Evolutionary conservation across 306 rosid genomes (phyloP).

Genomic region (Lotus japonicus): DNA sequence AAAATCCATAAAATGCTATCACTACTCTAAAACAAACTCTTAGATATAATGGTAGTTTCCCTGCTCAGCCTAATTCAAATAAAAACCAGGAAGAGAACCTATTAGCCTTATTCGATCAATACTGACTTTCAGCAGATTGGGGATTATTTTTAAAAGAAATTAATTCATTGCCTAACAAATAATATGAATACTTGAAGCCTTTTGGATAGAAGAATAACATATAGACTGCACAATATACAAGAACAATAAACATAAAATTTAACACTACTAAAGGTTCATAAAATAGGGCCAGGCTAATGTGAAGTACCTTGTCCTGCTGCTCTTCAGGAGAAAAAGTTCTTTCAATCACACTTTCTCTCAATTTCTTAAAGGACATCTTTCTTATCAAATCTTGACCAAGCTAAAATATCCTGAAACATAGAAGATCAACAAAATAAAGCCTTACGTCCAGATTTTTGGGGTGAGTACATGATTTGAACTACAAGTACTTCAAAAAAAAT

Average conservation of each 20-base stretch:
- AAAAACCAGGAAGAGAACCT: background rate
- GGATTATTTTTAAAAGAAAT: background rate
- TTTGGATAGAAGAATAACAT: conserved; percentile 1
- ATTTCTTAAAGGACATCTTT: conserved; percentile 43
- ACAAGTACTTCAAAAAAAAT: background rate
- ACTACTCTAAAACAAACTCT: background rate
- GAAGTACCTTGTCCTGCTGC: conserved; percentile 49
- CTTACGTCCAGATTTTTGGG: background rate
- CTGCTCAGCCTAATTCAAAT: conserved; percentile 4
- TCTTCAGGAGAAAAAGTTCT: conserved; percentile 39
- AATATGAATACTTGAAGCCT: background rate
- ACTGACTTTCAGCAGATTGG: background rate
- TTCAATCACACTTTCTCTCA: conserved; percentile 31
- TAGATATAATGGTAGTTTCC: background rate
- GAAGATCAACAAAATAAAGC: background rate
- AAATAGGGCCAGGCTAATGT: conserved; percentile 8
- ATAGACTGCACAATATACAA: background rate
- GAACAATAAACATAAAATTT: background rate
- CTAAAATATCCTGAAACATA: conserved; percentile 31
- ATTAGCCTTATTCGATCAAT: background rate
- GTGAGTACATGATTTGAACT: background rate
- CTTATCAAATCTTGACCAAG: conserved; percentile 19
- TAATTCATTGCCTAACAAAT: background rate
- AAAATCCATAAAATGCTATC: background rate
- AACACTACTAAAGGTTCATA: background rate